Evolutionary conservation across 345 rosid genomes (phyloP), one percentile per base, ranked within the genome.

Genomic region (Syzygium aqueum): DNA sequence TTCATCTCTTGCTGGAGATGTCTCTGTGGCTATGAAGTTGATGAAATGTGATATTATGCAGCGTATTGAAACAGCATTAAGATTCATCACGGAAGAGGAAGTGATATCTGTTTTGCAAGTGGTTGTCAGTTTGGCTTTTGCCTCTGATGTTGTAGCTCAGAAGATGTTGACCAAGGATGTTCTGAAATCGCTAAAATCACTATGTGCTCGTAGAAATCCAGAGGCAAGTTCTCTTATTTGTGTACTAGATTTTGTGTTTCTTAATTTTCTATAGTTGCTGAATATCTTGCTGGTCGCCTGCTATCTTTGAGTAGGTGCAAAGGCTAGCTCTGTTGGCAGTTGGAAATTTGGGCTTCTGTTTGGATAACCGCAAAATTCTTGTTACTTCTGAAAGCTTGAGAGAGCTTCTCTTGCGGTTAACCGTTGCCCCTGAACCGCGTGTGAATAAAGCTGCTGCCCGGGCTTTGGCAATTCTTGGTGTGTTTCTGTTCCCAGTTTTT

Each of bases 41-140:
- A 95, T 97, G 94, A 97, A 97, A 93, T 97, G 98, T 84, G 99
- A 97, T 89, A 95, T 96, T 85, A 95, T 97, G 99, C 94, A 96
- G 91, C 99, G 98, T 77, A 94, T 94, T 91, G 98, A 95, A 92
- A 92, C 93, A n/a, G 99, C 95, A 56, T 88, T 96, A 89, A 97
- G 93, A 92, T 96, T 97, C 51, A 89, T 90, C 88, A 90, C 92
- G 85, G 93, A 93, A 27, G 98, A 95, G 84, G 99, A 95, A 92
- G 94, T 97, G 84, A 93, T 94, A 53, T 95, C 99, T 85, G 99
- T 97, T 85, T 90, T 97, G 92, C 96, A 95, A 91, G 99, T 97
- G 77, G 95, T 96, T 86, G 95, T 92, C 37, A 94, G 94, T 89
- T 92, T 97, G 93, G 98, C 99, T 86, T 95, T 97, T 89, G 90